Percentiles rank a stretch among this genome's conserved stretches.
Conservation (phyloP, 2,329 filamentous ascomycete genomes). For the Colletotrichum liriopes region DNA sequence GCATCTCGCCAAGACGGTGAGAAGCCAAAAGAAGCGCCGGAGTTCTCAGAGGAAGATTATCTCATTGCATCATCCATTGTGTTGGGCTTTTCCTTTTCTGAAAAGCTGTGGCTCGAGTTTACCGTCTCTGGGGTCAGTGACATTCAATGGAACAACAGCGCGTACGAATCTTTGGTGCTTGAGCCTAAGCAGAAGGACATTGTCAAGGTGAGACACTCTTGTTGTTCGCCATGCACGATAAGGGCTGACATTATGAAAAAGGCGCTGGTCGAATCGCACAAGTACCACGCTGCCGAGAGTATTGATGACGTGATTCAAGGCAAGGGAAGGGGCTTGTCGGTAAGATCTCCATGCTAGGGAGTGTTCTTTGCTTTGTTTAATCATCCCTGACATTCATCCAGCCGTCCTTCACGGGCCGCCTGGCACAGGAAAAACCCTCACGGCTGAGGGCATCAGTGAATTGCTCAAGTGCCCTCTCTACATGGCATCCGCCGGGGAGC, state of each 20-base stretch:
- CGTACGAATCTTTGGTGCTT: conserved; percentile 87
- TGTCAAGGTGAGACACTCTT: conserved; percentile 65
- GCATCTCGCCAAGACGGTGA: conserved; percentile 45
- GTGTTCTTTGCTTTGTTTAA: background rate
- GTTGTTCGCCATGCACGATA: background rate
- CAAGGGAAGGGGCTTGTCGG: conserved; percentile 87
- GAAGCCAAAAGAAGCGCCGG: conserved; percentile 57
- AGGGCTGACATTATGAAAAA: conserved; percentile 44
- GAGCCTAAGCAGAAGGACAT: conserved; percentile 73
- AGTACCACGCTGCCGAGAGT: conserved; percentile 84
- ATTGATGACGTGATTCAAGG: conserved; percentile 88
- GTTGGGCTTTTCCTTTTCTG: conserved; percentile 87
- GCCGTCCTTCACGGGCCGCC: conserved; percentile 87
- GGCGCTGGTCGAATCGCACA: conserved; percentile 87
- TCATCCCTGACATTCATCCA: conserved; percentile 34
- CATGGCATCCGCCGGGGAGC: conserved; percentile 39
- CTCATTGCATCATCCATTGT: conserved; percentile 88
- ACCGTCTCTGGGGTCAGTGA: conserved; percentile 84
- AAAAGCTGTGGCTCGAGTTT: conserved; percentile 94
- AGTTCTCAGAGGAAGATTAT: conserved; percentile 87
- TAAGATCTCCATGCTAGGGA: conserved; percentile 51
- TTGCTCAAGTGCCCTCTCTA: conserved; percentile 37
- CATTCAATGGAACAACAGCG: conserved; percentile 87
- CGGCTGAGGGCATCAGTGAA: conserved; percentile 37
- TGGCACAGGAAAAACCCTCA: conserved; percentile 77